Conservation (phyloP, 2,329 filamentous ascomycete genomes). For the Aspergillus awamori region DNA sequence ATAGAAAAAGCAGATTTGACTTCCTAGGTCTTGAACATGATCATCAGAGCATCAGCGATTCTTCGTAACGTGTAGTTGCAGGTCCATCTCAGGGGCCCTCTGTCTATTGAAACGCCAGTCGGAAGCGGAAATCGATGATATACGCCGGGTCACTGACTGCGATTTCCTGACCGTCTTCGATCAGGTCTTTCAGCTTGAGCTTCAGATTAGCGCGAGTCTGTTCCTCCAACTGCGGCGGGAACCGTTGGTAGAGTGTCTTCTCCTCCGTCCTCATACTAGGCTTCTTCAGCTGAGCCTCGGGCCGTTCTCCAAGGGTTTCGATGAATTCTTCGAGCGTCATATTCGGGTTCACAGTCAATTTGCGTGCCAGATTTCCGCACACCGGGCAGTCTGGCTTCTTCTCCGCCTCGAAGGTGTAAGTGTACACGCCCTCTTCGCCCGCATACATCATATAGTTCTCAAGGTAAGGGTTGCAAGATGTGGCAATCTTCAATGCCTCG, state of each 20-base stretch:
- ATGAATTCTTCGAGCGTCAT: conserved; percentile 81
- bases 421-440: conserved; percentile 93
- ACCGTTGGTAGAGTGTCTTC: conserved; percentile 89
- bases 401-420: conserved; percentile 94
- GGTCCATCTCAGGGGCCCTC: conserved; percentile 18
- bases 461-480: conserved; percentile 76
- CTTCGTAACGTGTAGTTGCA: conserved; percentile 17
- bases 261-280: conserved; percentile 79
- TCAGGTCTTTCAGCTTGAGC: conserved; percentile 75
- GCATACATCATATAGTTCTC: conserved; percentile 99
- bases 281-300: conserved; percentile 91
- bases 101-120: conserved; percentile 50
- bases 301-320: conserved; percentile 77
- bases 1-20: conserved; percentile 34
- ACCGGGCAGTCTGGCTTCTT: conserved; percentile 94
- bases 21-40: conserved; percentile 20
- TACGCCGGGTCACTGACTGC: conserved; percentile 93
- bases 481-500: conserved; percentile 93
- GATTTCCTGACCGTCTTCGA: conserved; percentile 82
- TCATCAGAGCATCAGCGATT: conserved; percentile 18
- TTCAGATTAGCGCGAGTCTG: conserved; percentile 80
- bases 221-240: conserved; percentile 77
- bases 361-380: conserved; percentile 80
- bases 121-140: conserved; percentile 69
- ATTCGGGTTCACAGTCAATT: conserved; percentile 70